phyloP scores from a whole-genome alignment of 139 green algal species.

The Yamagishiella unicocca region DNA sequence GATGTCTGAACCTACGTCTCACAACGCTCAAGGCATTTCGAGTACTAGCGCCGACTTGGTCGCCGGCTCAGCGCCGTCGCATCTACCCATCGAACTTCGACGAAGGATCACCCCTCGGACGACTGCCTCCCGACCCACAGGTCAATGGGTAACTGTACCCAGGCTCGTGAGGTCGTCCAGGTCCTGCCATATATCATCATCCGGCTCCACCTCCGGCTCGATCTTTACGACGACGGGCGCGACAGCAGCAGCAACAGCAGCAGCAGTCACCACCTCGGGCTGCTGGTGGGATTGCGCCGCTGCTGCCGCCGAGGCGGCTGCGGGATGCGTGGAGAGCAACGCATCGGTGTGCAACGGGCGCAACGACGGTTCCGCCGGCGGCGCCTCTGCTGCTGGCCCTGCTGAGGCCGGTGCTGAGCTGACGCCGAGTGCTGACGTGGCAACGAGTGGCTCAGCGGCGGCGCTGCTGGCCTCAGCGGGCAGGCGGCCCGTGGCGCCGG shows the following conservation, averaged over 20 bases:
- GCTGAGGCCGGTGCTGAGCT: neutral
- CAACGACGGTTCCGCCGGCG: neutral
- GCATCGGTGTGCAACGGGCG: neutral
- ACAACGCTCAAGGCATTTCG: too few relatives aligned
- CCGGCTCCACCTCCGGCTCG: neutral
- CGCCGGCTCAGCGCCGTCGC: too few relatives aligned
- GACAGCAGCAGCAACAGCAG: neutral
- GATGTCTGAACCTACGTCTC: too few relatives aligned
- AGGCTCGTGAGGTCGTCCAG: slow-evolving; percentile 38
- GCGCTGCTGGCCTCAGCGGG: neutral
- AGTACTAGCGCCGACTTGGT: too few relatives aligned
- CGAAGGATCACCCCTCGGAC: too few relatives aligned
- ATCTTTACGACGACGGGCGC: neutral
- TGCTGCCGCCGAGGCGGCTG: neutral
- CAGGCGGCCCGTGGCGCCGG: neutral
- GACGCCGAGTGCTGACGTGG: neutral
- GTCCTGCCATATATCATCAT: slow-evolving; percentile 24
- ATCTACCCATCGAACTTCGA: too few relatives aligned
- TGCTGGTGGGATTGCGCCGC: neutral
- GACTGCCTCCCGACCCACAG: too few relatives aligned
- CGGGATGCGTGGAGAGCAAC: neutral
- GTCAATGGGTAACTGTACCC: slow-evolving; percentile 8
- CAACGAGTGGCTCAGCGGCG: neutral
- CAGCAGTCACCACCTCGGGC: neutral
- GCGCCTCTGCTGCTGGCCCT: neutral